Base-by-base conservation (phyloP, 2,329 filamentous ascomycete species). In the Exophiala phaeomuriformis region DNA sequence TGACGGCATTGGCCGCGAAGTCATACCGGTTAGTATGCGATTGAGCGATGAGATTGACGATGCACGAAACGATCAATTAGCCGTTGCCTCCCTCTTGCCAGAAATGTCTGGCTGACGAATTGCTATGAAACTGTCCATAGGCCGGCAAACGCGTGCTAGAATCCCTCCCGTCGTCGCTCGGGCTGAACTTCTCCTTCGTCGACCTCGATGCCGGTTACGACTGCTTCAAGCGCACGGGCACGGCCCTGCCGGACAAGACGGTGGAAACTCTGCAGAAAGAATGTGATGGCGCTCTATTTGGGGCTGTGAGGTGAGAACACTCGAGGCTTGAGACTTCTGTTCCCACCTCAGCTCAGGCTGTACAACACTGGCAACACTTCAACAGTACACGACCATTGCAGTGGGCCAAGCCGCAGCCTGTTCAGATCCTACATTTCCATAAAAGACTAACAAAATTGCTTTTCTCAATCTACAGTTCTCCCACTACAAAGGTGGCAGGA, bases 1-100 rank as follows among this genome's bases (percentile, higher is more conserved):
- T 68, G 93, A 98, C 75, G 93, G 93, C 73, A 98, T 98, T 74
- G 93, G 93, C 74, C 88, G 88, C 69, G 93, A 98, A 75, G 93
- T 98, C 71, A 97, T 98, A 72, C 93, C 93, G 62, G 87, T 76
- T 67, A 55, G 67, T 58, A 52, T 7, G 9, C n/a, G 19, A 19
- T 19, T 19, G 19, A 19, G 19, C 19, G 19, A 19, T 19, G 19
- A 19, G 19, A 2, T 19, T 19, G 19, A 19, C 19, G 19, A 19
- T 19, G 19, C 29, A 30, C 29, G 19, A 47, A n/a, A 12, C 48
- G 51, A 55, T 57, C 4, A 7, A 7, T 7, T 7, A 36, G 27
- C 39, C 39, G 39, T 27, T 42, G 39, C 10, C 39, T 19, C 39
- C 9, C 27, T 1, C 6, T 42, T 27, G 12, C 19, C 6, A 42